A percentile compares a stretch with the other conserved stretches of the same genome.
phyloP scores from a whole-genome alignment of 1,284 basidiomycete genomes.

The Boletus austroedulis region DNA sequence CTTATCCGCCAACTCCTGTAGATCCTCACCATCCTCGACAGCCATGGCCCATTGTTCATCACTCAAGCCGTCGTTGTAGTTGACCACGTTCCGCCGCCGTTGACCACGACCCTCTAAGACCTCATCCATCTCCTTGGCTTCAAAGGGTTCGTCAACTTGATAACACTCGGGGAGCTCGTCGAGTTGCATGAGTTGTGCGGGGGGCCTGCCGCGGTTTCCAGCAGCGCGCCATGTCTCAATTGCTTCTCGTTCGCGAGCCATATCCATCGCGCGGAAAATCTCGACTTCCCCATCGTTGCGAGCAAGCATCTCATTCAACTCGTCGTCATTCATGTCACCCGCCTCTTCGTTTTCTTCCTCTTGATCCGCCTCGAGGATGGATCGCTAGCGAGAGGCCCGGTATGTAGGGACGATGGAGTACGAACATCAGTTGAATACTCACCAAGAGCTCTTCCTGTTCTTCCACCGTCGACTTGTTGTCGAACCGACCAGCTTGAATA shows the following conservation, averaged over 20 bases:
- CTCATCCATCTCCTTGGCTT: conserved; percentile 64
- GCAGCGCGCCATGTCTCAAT: conserved; percentile 69
- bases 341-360: conserved; percentile 92
- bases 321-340: conserved; percentile 96
- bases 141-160: conserved; percentile 79
- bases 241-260: conserved; percentile 74
- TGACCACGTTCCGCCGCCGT: conserved; percentile 79
- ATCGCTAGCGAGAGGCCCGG: conserved; percentile 51
- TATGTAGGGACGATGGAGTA: neutral
- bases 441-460: conserved; percentile 96
- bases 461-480: conserved; percentile 97
- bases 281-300: conserved; percentile 79
- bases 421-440: conserved; percentile 33
- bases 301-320: conserved; percentile 92
- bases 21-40: conserved; percentile 84
- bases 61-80: conserved; percentile 91
- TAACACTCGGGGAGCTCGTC: conserved; percentile 94
- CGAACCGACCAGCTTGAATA: conserved; percentile 98
- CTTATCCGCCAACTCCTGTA: conserved; percentile 70
- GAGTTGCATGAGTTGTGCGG: conserved; percentile 78
- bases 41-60: conserved; percentile 95
- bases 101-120: conserved; percentile 80
- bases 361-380: conserved; percentile 84
- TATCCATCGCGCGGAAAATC: conserved; percentile 85
- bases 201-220: conserved; percentile 80